These are phyloP conservation scores for Blastomyces gilchristii DNA, from an alignment of 2,329 filamentous ascomycete genomes.

Conservation along the genomic window DNA sequence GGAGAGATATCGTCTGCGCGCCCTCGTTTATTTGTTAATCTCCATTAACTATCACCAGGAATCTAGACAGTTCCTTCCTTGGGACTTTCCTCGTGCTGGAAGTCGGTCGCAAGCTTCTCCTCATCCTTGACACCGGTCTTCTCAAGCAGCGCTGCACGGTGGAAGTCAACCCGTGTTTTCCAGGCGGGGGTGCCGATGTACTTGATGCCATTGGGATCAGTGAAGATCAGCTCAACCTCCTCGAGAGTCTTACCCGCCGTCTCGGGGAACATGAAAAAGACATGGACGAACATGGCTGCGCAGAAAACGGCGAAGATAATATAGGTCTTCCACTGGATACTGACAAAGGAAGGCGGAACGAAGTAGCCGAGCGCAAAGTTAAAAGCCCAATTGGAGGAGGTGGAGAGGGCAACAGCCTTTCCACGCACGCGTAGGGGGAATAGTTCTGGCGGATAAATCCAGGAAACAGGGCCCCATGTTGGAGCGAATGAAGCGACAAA, in stretches of 20 bases:
- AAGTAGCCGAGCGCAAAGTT: conserved; percentile 48
- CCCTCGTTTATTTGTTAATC: neutral
- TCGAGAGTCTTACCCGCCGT: conserved; percentile 66
- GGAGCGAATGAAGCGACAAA: conserved; percentile 61
- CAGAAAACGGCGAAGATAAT: conserved; percentile 68
- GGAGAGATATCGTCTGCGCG: neutral
- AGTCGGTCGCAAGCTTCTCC: conserved; percentile 11
- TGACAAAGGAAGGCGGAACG: conserved; percentile 49
- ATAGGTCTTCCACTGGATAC: conserved; percentile 54
- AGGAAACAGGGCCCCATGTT: conserved; percentile 51
- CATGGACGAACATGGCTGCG: conserved; percentile 56
- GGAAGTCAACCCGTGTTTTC: conserved; percentile 28
- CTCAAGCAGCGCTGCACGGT: conserved; percentile 24
- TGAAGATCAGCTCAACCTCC: conserved; percentile 65
- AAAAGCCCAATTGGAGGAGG: conserved; percentile 54
- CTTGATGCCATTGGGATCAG: conserved; percentile 26
- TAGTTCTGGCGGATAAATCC: conserved; percentile 53
- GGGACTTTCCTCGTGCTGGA: neutral
- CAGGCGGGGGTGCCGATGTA: conserved; percentile 31
- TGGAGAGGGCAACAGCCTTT: conserved; percentile 53
- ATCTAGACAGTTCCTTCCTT: neutral
- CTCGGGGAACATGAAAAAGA: conserved; percentile 56
- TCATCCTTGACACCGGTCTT: conserved; percentile 20
- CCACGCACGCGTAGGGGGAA: conserved; percentile 53
- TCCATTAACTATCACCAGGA: neutral